phyloP scores from a whole-genome alignment of 768 basidiomycete genomes.

The Boletus subparvulus region DNA sequence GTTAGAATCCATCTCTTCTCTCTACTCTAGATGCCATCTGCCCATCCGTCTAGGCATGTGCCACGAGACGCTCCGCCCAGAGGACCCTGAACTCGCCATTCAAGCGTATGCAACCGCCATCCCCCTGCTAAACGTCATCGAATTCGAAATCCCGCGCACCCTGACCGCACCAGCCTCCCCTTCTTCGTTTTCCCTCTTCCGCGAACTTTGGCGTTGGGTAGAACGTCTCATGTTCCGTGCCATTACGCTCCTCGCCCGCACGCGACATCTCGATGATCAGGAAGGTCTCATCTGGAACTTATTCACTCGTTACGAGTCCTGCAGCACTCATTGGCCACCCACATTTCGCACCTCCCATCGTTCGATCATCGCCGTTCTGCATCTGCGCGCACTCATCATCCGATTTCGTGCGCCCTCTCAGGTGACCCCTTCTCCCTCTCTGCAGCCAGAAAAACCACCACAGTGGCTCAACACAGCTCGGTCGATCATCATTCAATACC shows the following conservation, averaged over 20 bases:
- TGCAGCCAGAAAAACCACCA: conserved; percentile 35
- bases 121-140: conserved; percentile 51
- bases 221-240: conserved; percentile 84
- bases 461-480: conserved; percentile 67
- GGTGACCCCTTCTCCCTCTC: conserved; percentile 10
- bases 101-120: conserved; percentile 53
- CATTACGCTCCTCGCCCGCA: conserved; percentile 59
- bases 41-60: conserved; percentile 61
- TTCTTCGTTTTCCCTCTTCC: conserved; percentile 62
- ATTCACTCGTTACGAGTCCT: conserved; percentile 58
- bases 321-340: conserved; percentile 72
- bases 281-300: conserved; percentile 57
- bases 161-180: conserved; percentile 23
- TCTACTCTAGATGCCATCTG: not conserved
- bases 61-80: conserved; percentile 56
- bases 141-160: conserved; percentile 44
- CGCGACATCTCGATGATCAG: conserved; percentile 36
- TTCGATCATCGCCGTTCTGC: conserved; percentile 63
- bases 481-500: conserved; percentile 69
- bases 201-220: conserved; percentile 85
- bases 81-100: conserved; percentile 52
- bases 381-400: conserved; percentile 70
- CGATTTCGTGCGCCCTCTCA: conserved; percentile 36
- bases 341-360: conserved; percentile 77
- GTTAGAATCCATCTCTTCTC: conserved; percentile 38